Evolutionary conservation across 441 rosid species (phyloP), one percentile per base, ranked within the genome.

Genomic region (Croton setiger): DNA sequence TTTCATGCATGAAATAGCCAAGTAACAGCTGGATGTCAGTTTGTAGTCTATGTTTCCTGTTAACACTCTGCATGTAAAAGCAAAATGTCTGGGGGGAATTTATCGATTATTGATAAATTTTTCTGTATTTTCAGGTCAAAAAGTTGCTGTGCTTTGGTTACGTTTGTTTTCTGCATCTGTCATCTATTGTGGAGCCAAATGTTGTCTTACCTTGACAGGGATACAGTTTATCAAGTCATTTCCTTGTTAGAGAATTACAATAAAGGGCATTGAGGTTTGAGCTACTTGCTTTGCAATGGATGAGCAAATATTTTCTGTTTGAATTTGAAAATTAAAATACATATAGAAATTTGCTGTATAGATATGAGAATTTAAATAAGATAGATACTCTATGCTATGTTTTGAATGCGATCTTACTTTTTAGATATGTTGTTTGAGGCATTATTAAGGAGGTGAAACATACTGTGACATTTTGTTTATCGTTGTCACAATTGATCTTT

Each of bases 251-350:
- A 36, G 62, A 59, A 60, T 52, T 58, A 31, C 47, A 21, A 4
- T 52, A 48, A 45, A 44, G 72, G 17, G 64, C 80, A 37, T 43
- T 62, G 77, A 78, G 86, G 88, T 84, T 71, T 68, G 77, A 80
- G 61, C 68, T 45, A n/a, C 35, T 63, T 44, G 64, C 67, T 56
- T 74, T 70, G 37, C 51, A 63, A 10, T 60, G 57, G 2, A 11
- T 54, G 1, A 7, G 13, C 11, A 62, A 31, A 54, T 52, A 73
- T 71, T 33, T 61, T 20, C 49, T 58, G 36, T 35, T 35, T 62
- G 20, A 31, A 33, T 21, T 13, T n/a, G 37, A 51, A 17, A 33
- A 15, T 1, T 20, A 23, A 48, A 57, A 37, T 49, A 33, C 4
- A 10, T 59, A 15, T 49, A 44, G 4, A 15, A 23, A 21, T 54